Conservation (phyloP, 306 rosid genomes). For the Prunus davidiana region DNA sequence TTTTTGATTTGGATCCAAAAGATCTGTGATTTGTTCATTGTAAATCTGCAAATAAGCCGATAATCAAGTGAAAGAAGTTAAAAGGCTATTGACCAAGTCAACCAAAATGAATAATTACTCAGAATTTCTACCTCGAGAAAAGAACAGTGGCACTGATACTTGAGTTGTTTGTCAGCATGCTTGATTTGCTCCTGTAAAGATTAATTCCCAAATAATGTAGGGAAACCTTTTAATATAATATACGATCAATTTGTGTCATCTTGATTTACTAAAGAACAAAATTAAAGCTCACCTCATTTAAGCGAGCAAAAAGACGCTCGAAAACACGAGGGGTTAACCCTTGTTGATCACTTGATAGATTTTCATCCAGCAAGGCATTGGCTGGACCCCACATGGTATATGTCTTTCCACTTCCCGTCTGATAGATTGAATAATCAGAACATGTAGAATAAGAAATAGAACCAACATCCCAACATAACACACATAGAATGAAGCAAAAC, state of each 20-base stretch:
- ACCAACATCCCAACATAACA: conserved; percentile 3
- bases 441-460: not conserved
- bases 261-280: not conserved
- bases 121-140: conserved; percentile 72
- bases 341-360: conserved; percentile 60
- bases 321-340: conserved; percentile 92
- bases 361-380: conserved; percentile 66
- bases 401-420: conserved; percentile 99
- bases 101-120: conserved; percentile 13
- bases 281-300: conserved; percentile 59
- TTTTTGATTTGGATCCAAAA: conserved; percentile 81
- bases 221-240: not conserved
- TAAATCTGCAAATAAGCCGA: conserved; percentile 63
- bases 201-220: conserved; percentile 18
- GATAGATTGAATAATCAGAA: conserved; percentile 15
- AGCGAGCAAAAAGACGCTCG: conserved; percentile 80
- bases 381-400: conserved; percentile 99
- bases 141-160: conserved; percentile 88
- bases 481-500: not conserved
- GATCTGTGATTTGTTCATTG: conserved; percentile 95
- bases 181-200: conserved; percentile 78
- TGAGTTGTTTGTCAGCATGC: conserved; percentile 80
- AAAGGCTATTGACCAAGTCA: conserved; percentile 6
- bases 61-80: conserved; percentile 24
- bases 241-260: not conserved